Evolutionary conservation across 768 basidiomycete genomes (phyloP), one percentile per base, ranked within the genome.

Genomic region (Xanthoconium stramineum): DNA sequence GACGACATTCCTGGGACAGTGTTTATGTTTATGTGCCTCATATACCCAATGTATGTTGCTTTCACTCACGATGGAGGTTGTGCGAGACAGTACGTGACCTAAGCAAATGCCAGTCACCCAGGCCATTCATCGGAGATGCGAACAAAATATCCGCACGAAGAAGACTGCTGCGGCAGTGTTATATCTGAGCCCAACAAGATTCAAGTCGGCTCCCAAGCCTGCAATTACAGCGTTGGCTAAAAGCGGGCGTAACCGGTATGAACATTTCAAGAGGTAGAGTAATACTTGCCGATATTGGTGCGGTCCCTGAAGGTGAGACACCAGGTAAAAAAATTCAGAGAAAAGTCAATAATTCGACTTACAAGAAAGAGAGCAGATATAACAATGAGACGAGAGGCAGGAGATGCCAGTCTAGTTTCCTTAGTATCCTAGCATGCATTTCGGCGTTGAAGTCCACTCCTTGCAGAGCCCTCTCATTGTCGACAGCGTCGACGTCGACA

Each of bases 211-310:
- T 13, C 65, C 63, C 78, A 80, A 76, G 9, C 79, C 80, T 7
- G 78, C 79, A 35, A 82, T 69, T 64, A 65, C 65, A 2, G 77
- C 76, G 39, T 78, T 77, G 48, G 68, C 77, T 77, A 28, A 44
- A n/a, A 38, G 17, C 14, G 50, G 14, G 48, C 15, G 10, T 68
- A n/a, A 63, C 56, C 13, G 13, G 10, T 9, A 44, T 32, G 49
- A 19, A 44, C 10, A 14, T 2, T 38, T 32, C 17, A 29, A 47
- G 39, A 30, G 0, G 9, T 32, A 29, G 9, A 40, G 38, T 28
- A 11, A 10, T 12, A 64, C 70, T 69, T 61, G 51, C 79, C 79
- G 40, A 80, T 69, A 58, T 79, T 81, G 45, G 72, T 62, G 9
- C 80, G 75, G 55, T 80, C 80, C 39, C 76, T 77, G 45, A 14